A percentile compares a stretch with the other conserved stretches of the same genome.
Conservation (phyloP, 768 basidiomycete genomes). For the Suillus ampliporus region DNA sequence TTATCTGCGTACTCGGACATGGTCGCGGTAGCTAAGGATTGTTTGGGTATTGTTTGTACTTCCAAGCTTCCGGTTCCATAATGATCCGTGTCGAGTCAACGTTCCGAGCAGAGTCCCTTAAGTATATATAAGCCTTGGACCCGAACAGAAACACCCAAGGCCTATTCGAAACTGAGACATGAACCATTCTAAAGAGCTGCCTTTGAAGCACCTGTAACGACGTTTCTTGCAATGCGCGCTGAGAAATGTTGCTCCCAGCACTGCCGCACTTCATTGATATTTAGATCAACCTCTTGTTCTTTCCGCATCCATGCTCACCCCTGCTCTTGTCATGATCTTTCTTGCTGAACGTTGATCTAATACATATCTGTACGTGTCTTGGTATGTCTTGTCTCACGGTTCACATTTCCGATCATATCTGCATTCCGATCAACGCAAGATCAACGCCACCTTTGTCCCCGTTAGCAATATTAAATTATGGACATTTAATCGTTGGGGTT, state of each 20-base stretch:
- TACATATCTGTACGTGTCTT: neutral
- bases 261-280: neutral
- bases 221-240: neutral
- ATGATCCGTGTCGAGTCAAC: neutral
- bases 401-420: neutral
- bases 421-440: conserved; percentile 8
- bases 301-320: neutral
- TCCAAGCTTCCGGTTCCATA: neutral
- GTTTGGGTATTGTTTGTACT: conserved; percentile 14
- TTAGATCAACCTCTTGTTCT: neutral
- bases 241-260: neutral
- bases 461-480: conserved; percentile 2
- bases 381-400: conserved; percentile 2
- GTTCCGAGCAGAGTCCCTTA: neutral
- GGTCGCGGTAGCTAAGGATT: conserved; percentile 14
- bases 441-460: conserved; percentile 1
- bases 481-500: no score
- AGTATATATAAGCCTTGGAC: no score
- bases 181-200: neutral
- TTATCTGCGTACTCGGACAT: conserved; percentile 38
- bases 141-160: no score
- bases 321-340: neutral
- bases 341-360: neutral
- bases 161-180: conserved; percentile 2
- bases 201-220: neutral